Conservation (phyloP, 495 filamentous ascomycete species). For the Margaritispora aquatica region DNA sequence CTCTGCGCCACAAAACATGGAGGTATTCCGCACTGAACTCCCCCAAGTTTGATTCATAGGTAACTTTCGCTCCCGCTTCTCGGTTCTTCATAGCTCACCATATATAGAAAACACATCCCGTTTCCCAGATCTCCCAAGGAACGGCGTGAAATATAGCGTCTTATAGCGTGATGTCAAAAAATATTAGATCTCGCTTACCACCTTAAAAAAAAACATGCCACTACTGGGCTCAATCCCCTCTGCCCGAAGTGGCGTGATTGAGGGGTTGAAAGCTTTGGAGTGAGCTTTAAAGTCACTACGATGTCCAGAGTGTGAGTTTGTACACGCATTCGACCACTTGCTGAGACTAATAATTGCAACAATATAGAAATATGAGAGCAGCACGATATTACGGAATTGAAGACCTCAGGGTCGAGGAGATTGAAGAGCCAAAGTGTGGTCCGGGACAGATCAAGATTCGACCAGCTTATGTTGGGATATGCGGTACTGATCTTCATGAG, state of each 20-base stretch:
- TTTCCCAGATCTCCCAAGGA: neutral
- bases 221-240: neutral
- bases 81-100: too few relatives aligned
- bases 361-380: slow-evolving; percentile 28
- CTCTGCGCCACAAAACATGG: neutral
- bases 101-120: neutral
- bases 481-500: slow-evolving; percentile 58
- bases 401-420: slow-evolving; percentile 35
- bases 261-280: neutral
- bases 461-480: slow-evolving; percentile 53
- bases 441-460: slow-evolving; percentile 32
- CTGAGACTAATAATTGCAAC: neutral
- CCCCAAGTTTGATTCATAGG: too few relatives aligned
- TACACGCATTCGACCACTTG: neutral
- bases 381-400: slow-evolving; percentile 36
- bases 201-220: neutral
- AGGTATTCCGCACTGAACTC: neutral
- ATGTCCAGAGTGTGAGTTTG: neutral
- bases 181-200: too few relatives aligned
- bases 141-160: neutral
- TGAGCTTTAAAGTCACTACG: neutral
- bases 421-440: slow-evolving; percentile 27
- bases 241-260: neutral
- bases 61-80: too few relatives aligned
- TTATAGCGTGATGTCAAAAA: neutral